Conservation (phyloP, 176 grass and related monocot species). For the Lolium multiflorum region DNA sequence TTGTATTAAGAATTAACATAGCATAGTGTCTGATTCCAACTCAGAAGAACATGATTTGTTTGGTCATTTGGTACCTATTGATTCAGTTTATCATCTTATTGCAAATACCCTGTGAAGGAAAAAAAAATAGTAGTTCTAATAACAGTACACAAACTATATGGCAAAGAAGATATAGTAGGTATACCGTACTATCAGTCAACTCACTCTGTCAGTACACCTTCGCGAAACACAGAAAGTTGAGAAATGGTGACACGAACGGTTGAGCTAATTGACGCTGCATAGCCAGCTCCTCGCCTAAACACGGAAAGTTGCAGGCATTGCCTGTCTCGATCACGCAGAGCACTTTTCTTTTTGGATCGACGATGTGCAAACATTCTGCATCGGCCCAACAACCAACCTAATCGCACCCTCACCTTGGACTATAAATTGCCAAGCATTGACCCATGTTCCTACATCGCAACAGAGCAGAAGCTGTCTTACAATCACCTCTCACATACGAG, state of each 20-base stretch:
- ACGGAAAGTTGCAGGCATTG: neutral
- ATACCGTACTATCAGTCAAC: neutral
- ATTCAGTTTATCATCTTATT: too few species aligned
- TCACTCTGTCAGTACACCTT: neutral
- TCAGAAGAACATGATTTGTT: too few species aligned
- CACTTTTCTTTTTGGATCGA: neutral
- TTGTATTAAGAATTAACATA: too few species aligned
- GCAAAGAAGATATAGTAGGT: too few species aligned
- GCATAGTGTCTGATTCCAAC: too few species aligned
- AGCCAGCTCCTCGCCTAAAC: neutral
- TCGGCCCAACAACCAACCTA: conserved; percentile 19
- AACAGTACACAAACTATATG: too few species aligned
- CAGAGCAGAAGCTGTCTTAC: neutral
- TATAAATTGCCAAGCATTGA: conserved; percentile 12
- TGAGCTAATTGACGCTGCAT: conserved; percentile 6
- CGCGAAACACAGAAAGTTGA: neutral
- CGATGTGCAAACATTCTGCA: conserved; percentile 2
- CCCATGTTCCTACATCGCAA: neutral
- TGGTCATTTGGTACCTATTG: too few species aligned
- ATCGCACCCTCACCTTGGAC: neutral
- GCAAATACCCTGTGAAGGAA: too few species aligned
- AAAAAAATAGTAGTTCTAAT: too few species aligned
- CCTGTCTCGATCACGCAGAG: neutral
- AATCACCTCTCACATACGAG: neutral
- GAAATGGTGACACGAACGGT: neutral